Evolutionary conservation across 495 filamentous ascomycete species (phyloP).

Genomic region (Trichoderma erinaceum): DNA sequence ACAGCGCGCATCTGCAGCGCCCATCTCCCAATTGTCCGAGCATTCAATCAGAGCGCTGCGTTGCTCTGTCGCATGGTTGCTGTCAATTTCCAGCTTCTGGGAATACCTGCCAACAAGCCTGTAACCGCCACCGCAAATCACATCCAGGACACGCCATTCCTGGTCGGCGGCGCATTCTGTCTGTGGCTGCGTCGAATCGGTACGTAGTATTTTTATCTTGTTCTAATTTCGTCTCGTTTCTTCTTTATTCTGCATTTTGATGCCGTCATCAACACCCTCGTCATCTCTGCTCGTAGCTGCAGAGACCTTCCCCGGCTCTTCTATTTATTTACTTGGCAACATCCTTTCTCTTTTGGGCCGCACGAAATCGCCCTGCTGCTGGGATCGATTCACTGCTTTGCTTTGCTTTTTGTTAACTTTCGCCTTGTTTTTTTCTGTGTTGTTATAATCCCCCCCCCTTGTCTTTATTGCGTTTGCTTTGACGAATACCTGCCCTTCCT

Average conservation of each 20-base stretch:
- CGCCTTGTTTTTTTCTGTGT: constrained; percentile 1
- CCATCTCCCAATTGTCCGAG: constrained; percentile 28
- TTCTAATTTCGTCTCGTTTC: constrained; percentile 7
- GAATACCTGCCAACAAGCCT: constrained; percentile 21
- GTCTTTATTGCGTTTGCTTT: neutral
- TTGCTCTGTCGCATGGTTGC: constrained; percentile 15
- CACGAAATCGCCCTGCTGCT: constrained; percentile 29
- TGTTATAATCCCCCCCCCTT: neutral
- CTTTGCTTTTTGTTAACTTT: constrained; percentile 2
- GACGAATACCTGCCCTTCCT: neutral
- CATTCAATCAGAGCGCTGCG: constrained; percentile 17
- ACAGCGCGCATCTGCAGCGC: constrained; percentile 41
- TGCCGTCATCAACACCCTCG: constrained; percentile 19
- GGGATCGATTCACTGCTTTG: constrained; percentile 17
- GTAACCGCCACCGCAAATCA: constrained; percentile 24
- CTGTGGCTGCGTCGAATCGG: constrained; percentile 28
- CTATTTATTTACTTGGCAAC: neutral
- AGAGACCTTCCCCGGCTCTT: constrained; percentile 20
- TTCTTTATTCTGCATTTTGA: constrained; percentile 13
- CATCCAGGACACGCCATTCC: constrained; percentile 26
- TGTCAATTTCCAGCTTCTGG: constrained; percentile 14
- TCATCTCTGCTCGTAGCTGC: constrained; percentile 26
- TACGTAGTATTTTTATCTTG: constrained; percentile 23
- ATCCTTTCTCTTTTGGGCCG: constrained; percentile 22
- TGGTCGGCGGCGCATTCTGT: constrained; percentile 26